Base-by-base conservation (phyloP, 1,284 basidiomycete genomes). In the Agaricales sp. region DNA sequence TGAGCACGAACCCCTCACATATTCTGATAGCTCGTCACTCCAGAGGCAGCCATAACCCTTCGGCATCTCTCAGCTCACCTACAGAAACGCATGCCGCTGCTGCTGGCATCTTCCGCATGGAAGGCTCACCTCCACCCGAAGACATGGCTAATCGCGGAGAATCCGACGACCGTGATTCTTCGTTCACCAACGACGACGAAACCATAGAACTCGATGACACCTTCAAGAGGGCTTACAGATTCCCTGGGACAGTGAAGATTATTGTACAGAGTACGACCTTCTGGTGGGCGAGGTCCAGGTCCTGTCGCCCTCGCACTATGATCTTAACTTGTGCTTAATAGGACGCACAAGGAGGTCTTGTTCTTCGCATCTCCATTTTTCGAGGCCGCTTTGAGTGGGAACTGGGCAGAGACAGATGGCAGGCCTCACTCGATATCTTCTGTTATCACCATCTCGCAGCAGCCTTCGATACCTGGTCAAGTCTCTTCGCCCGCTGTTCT, bases 361-460 rank as follows among this genome's bases (percentile, higher is more conserved):
- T 83, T 83, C 61, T 91, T 89, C 59, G 83, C 87, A 1, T 88
- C 85, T 3, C 85, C 88, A 0, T 92, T 92, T 70, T 92, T 92
- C 60, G 82, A 89, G 62, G 86, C 86, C 12, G 84, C 87, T 18
- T 68, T 92, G 45, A 85, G 81, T 53, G 88, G 88, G 2, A 74
- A 83, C 57, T 89, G 84, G 84, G 79, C 80, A 4, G 84, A 87
- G 63, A 87, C 77, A 8, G 19, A 8, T 8, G 39, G 16, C 8
- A 70, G 83, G 45, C 84, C 82, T 14, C 74, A 72, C 25, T 87
- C 82, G 49, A 79, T 85, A 68, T 87, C 87, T 19, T 87, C 85
- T 46, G 70, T 87, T 38, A 84, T 89, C 58, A 89, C 87, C 21
- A 86, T 89, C 50, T 84, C 86, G 3, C 83, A 87, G 57, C 77